These are phyloP conservation scores for Microcera coccophila DNA, from an alignment of 2,329 filamentous ascomycete species.

Conservation along the genomic window DNA sequence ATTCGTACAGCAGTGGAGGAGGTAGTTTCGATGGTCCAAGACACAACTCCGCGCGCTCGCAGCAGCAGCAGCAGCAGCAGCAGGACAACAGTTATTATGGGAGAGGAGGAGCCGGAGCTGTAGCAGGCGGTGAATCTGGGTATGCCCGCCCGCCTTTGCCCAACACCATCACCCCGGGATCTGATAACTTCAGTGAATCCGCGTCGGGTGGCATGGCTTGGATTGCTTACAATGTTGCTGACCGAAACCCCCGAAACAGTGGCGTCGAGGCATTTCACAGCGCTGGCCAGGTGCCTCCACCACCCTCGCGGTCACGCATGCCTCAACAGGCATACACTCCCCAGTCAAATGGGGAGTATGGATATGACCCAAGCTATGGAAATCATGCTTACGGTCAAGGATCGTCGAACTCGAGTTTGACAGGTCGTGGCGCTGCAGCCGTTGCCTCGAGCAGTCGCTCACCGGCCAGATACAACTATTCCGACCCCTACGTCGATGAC, in stretches of 20 bases:
- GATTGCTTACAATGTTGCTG: conserved; percentile 63
- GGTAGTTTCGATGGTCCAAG: conserved; percentile 20
- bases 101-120: conserved; percentile 8
- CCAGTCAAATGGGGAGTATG: conserved; percentile 18
- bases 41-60: conserved; percentile 8
- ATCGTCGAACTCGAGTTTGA: conserved; percentile 39
- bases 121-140: conserved; percentile 22
- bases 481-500: conserved; percentile 55
- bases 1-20: conserved; percentile 8
- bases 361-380: conserved; percentile 19
- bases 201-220: conserved; percentile 65
- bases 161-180: conserved; percentile 53
- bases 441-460: conserved; percentile 33
- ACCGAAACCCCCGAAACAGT: conserved; percentile 60
- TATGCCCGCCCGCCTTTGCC: conserved; percentile 21
- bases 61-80: conserved; percentile 14
- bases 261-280: conserved; percentile 58
- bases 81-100: conserved; percentile 23
- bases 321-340: conserved; percentile 17
- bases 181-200: conserved; percentile 62
- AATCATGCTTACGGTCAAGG: conserved; percentile 6
- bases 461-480: conserved; percentile 36
- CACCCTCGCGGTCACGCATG: conserved; percentile 33
- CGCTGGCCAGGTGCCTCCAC: conserved; percentile 34
- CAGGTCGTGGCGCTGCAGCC: conserved; percentile 26